phyloP scores from a whole-genome alignment of 2,329 filamentous ascomycete genomes.

The Aspergillus sp. region DNA sequence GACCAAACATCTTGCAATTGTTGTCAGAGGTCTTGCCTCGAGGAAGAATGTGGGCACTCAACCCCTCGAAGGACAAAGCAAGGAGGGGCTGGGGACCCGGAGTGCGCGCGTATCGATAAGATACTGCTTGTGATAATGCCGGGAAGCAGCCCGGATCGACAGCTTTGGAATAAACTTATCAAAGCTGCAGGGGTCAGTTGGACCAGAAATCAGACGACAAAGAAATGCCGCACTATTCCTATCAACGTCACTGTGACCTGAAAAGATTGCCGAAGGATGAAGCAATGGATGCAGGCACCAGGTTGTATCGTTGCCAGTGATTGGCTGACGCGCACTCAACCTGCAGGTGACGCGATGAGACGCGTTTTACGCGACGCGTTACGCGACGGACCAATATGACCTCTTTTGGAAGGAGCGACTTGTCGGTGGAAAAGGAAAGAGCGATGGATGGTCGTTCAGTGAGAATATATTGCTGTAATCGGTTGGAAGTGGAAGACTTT shows the following conservation, averaged over 20 bases:
- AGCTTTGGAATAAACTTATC: not conserved
- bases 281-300: not conserved
- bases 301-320: not conserved
- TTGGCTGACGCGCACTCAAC: constrained; percentile 3
- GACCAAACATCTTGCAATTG: not conserved
- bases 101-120: constrained; percentile 7
- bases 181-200: not conserved
- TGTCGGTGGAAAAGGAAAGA: not conserved
- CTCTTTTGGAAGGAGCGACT: not conserved
- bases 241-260: not conserved
- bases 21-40: not conserved
- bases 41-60: not conserved
- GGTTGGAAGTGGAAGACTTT: not conserved
- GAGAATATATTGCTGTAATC: not conserved
- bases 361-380: constrained; percentile 11
- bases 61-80: not conserved
- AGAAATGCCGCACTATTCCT: not conserved
- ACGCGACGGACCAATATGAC: constrained; percentile 7
- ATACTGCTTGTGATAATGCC: not conserved
- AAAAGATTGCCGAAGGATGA: not conserved
- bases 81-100: constrained; percentile 1
- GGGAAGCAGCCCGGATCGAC: not conserved
- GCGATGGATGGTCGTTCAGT: not conserved
- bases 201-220: not conserved
- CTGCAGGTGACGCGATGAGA: not conserved